phyloP scores from a whole-genome alignment of 495 filamentous ascomycete species.

The Alectoria sarmentosa region DNA sequence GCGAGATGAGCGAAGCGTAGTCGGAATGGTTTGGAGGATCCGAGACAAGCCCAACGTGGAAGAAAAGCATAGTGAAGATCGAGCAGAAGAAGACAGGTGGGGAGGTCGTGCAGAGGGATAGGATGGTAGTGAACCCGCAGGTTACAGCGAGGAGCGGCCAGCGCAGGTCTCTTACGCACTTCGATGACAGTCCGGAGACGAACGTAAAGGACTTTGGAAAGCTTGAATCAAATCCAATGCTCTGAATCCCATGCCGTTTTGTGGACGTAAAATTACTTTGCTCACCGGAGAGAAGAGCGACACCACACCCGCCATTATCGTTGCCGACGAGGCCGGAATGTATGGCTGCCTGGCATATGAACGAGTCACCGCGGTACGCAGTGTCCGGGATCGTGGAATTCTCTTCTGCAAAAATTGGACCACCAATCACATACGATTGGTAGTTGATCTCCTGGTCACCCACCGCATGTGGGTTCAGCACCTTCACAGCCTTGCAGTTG shows the following conservation, averaged over 20 bases:
- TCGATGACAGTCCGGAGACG: slow-evolving; percentile 31
- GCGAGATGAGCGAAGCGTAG: slow-evolving; percentile 57
- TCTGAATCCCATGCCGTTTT: slow-evolving; percentile 56
- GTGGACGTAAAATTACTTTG: slow-evolving; percentile 55
- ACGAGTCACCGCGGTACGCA: slow-evolving; percentile 75
- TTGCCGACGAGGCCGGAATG: slow-evolving; percentile 69
- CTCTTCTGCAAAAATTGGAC: slow-evolving; percentile 42
- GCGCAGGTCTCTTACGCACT: slow-evolving; percentile 56
- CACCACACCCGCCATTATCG: slow-evolving; percentile 66
- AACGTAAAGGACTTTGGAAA: slow-evolving; percentile 76
- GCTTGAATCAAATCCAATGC: slow-evolving; percentile 61
- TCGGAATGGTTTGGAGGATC: slow-evolving; percentile 58
- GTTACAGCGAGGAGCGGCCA: slow-evolving; percentile 74
- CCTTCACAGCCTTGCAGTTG: slow-evolving; percentile 57
- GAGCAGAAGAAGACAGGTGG: slow-evolving; percentile 64
- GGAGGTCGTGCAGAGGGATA: slow-evolving; percentile 64
- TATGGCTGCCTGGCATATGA: slow-evolving; percentile 73
- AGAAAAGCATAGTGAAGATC: slow-evolving; percentile 65
- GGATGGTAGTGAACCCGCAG: slow-evolving; percentile 52
- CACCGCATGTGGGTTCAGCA: slow-evolving; percentile 67
- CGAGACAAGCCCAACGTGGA: slow-evolving; percentile 69
- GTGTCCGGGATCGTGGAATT: slow-evolving; percentile 33
- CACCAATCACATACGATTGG: slow-evolving; percentile 65
- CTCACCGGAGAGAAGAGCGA: slow-evolving; percentile 59
- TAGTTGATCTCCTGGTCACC: slow-evolving; percentile 68